Percentiles rank a stretch among this genome's conserved stretches.
phyloP scores from a whole-genome alignment of 768 basidiomycete genomes.

The Leccinum obscurum region DNA sequence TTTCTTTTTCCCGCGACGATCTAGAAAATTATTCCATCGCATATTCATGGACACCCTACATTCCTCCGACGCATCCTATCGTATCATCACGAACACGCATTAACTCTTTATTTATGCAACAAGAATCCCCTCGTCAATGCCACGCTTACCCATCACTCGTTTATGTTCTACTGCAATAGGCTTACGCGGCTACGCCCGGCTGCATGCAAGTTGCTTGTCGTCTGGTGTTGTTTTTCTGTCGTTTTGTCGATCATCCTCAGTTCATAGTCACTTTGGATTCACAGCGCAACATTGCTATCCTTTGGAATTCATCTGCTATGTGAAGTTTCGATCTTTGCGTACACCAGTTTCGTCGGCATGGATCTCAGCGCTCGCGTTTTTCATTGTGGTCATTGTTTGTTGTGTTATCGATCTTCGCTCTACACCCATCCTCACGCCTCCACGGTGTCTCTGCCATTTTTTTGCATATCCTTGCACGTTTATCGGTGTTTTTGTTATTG shows the following conservation, averaged over 20 bases:
- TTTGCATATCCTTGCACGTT: too few relatives aligned
- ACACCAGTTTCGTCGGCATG: slow-evolving; percentile 13
- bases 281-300: slow-evolving; percentile 21
- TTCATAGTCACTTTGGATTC: slow-evolving; percentile 1
- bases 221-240: slow-evolving; percentile 11
- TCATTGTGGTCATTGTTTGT: slow-evolving; percentile 11
- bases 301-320: slow-evolving; percentile 21
- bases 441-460: slow-evolving; percentile 29
- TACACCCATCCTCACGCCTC: slow-evolving; percentile 11
- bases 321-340: slow-evolving; percentile 29
- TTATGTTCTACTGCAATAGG: slow-evolving; percentile 21
- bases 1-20: neutral
- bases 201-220: slow-evolving; percentile 8
- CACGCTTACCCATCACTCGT: slow-evolving; percentile 15
- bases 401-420: slow-evolving; percentile 25
- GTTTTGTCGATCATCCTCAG: slow-evolving; percentile 22
- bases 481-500: too few relatives aligned
- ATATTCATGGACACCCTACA: slow-evolving; percentile 31
- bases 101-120: slow-evolving; percentile 30
- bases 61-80: slow-evolving; percentile 24
- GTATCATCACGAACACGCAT: slow-evolving; percentile 21
- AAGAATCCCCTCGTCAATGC: slow-evolving; percentile 22
- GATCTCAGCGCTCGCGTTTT: slow-evolving; percentile 21
- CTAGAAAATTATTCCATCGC: slow-evolving; percentile 25
- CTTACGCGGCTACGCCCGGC: neutral